Base-by-base conservation (phyloP, 148 eudicot species). In the Persicaria tinctoria region DNA sequence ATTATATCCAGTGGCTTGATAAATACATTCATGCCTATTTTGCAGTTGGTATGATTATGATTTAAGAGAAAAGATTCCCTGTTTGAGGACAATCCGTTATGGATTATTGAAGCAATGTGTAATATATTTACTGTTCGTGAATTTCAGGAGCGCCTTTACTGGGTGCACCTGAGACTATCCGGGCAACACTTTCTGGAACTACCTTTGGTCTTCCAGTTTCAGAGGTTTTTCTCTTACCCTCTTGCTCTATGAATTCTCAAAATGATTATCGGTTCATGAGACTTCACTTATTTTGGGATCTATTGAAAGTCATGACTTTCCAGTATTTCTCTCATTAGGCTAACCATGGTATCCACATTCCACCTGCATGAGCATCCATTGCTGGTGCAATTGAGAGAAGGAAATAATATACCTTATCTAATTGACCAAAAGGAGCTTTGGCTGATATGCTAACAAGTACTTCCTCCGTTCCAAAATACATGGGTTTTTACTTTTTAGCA, bases 1-100 rank as follows among this genome's bases (percentile, higher is more conserved):
- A 82, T 66, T 95, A 95, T 84, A 74, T 86, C 55, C 79, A 82
- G n/a, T 95, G 98, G 98, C 86, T 95, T 80, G 98, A 95, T 81
- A 82, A 85, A 57, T 97, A 95, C 80, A 92, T 95, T 70, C 97
- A 95, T 89, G 97, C 98, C 59, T 95, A 90, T 84, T 95, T 95
- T 86, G 90, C 98, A 70, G 98, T 95, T 89, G 98, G 98, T 95
- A 92, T 77, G 88, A 76, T 75, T 73, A 16, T 54, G 41, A 32
- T 32, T 32, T 66, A 41, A 66, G 13, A 5, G 17, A 11, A 1
- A 44, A 13, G 32, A 66, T 13, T 0, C 18, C 20, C 8, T 41
- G 48, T 66, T 66, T 66, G 41, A 66, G 70, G 48, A 63, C 44
- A 75, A 47, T 54, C 49, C 23, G 53, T 70, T 59, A 41, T 66